Conservation (phyloP, 2,329 filamentous ascomycete species). For the Penicillium sp. region DNA sequence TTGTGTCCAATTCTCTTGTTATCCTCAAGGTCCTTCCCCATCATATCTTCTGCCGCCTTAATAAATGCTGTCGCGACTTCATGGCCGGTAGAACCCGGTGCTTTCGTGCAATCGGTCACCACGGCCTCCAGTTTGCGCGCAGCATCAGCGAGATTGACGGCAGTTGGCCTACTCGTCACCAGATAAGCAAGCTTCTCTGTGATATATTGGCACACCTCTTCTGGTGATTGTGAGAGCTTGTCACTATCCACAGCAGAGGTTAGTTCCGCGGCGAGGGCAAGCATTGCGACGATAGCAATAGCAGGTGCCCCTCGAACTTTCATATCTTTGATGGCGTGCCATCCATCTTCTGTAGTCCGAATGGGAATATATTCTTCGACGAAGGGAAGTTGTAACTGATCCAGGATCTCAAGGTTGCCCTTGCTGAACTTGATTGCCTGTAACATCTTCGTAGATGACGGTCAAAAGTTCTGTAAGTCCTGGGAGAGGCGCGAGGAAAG, state of each 20-base stretch:
- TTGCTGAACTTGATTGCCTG: conserved; percentile 60
- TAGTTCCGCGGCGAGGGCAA: conserved; percentile 84
- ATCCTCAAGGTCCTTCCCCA: conserved; percentile 80
- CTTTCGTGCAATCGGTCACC: conserved; percentile 48
- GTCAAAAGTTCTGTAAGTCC: neutral
- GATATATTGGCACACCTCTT: conserved; percentile 67
- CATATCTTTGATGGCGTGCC: conserved; percentile 66
- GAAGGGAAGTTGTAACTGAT: conserved; percentile 62
- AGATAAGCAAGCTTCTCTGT: conserved; percentile 78
- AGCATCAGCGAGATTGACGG: conserved; percentile 90
- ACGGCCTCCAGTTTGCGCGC: conserved; percentile 72
- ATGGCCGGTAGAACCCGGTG: conserved; percentile 33
- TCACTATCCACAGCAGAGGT: conserved; percentile 40
- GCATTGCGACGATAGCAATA: conserved; percentile 94
- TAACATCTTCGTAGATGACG: conserved; percentile 47
- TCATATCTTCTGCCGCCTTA: conserved; percentile 76
- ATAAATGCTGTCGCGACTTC: conserved; percentile 70
- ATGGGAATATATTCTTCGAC: conserved; percentile 56
- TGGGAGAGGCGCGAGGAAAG: neutral
- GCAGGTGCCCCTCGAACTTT: conserved; percentile 75
- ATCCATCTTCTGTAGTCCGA: conserved; percentile 56
- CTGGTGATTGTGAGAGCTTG: conserved; percentile 50
- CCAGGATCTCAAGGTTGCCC: conserved; percentile 58
- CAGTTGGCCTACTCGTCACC: conserved; percentile 84
- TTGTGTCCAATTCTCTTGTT: conserved; percentile 81